These are phyloP conservation scores for Apophysomyces elegans DNA, from an alignment of 371 early-diverging fungal species.

Conservation along the genomic window DNA sequence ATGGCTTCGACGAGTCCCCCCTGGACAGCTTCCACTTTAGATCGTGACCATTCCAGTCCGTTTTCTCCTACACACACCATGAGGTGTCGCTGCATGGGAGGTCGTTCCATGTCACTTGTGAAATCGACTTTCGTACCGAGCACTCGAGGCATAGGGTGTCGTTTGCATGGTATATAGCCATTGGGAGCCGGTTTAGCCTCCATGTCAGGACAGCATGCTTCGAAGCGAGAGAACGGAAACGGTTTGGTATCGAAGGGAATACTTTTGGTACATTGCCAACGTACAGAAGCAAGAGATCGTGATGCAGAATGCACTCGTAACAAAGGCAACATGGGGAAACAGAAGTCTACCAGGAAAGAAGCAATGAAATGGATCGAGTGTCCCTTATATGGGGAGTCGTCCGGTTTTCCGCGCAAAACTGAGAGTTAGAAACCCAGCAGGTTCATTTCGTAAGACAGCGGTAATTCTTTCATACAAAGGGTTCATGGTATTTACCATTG, in stretches of 20 bases:
- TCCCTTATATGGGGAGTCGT: background rate
- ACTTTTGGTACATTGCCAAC: background rate
- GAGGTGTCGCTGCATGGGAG: slow-evolving; percentile 35
- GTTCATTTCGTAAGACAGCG: too few species aligned
- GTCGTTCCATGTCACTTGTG: slow-evolving; percentile 25
- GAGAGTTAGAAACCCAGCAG: too few species aligned
- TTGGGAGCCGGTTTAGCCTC: slow-evolving; percentile 22
- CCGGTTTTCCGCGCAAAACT: too few species aligned
- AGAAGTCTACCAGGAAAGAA: background rate
- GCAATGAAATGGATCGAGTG: background rate
- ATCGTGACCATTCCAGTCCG: slow-evolving; percentile 45
- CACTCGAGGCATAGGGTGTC: slow-evolving; percentile 48
- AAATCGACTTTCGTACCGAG: slow-evolving; percentile 50
- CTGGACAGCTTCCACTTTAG: slow-evolving; percentile 44
- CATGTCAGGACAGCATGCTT: slow-evolving; percentile 49
- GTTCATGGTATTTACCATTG: too few species aligned
- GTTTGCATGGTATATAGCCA: slow-evolving; percentile 45
- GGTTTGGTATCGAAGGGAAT: slow-evolving; percentile 48
- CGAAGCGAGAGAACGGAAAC: slow-evolving; percentile 46
- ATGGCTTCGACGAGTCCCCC: slow-evolving; percentile 24
- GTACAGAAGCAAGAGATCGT: background rate
- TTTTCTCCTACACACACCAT: slow-evolving; percentile 47
- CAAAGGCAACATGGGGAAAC: background rate
- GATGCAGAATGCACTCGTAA: background rate
- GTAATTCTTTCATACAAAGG: too few species aligned